These are phyloP conservation scores for Ramularia collo-cygni DNA, from an alignment of 2,329 filamentous ascomycete genomes.

Conservation along the genomic window DNA sequence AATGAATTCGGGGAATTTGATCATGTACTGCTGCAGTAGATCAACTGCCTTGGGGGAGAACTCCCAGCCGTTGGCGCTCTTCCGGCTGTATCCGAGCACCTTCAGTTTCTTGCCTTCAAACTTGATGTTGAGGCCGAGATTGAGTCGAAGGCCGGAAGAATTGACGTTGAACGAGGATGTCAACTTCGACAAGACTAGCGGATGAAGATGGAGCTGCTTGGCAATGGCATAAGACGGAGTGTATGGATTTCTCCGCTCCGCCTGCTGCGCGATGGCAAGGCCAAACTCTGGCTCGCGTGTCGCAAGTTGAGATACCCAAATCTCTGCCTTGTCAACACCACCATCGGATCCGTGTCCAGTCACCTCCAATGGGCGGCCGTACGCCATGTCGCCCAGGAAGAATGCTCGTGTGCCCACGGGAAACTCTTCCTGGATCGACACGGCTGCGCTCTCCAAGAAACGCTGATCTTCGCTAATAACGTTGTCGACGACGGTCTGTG, in stretches of 20 bases:
- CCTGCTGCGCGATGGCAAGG: slow-evolving; percentile 61
- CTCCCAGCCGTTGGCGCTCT: slow-evolving; percentile 83
- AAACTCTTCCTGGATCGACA: slow-evolving; percentile 88
- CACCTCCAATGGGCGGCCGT: slow-evolving; percentile 83
- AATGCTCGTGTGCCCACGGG: slow-evolving; percentile 76
- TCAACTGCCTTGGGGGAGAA: slow-evolving; percentile 80
- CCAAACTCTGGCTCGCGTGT: slow-evolving; percentile 76
- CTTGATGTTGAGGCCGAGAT: slow-evolving; percentile 90
- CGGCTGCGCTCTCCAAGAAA: slow-evolving; percentile 82
- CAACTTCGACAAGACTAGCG: slow-evolving; percentile 87
- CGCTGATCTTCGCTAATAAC: slow-evolving; percentile 87
- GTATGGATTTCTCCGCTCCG: slow-evolving; percentile 68
- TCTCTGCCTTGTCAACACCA: slow-evolving; percentile 62
- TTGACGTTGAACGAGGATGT: slow-evolving; percentile 88
- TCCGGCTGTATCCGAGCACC: slow-evolving; percentile 89
- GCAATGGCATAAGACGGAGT: slow-evolving; percentile 85
- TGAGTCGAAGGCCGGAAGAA: slow-evolving; percentile 74
- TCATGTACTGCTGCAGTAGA: slow-evolving; percentile 82
- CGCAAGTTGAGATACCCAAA: slow-evolving; percentile 67
- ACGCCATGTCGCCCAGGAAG: slow-evolving; percentile 89
- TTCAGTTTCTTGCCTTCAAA: slow-evolving; percentile 95
- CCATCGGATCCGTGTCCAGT: slow-evolving; percentile 57
- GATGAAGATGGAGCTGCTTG: slow-evolving; percentile 70
- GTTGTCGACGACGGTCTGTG: slow-evolving; percentile 82
- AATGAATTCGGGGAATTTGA: slow-evolving; percentile 90